Evolutionary conservation across 345 rosid species (phyloP).

Genomic region (Trapa incisa): DNA sequence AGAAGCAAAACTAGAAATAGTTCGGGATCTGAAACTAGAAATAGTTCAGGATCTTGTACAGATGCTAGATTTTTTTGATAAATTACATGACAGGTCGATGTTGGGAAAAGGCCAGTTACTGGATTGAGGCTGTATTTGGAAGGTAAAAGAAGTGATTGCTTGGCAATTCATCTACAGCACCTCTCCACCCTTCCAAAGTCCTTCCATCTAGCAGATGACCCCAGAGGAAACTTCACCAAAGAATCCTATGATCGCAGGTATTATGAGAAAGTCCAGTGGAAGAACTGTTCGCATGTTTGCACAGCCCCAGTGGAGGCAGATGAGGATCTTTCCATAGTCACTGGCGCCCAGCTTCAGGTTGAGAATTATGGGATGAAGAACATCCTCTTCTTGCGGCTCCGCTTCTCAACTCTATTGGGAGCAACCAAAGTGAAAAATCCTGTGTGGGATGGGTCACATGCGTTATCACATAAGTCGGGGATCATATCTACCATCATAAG

Average conservation of each 20-base stretch:
- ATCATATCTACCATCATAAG: conserved; percentile 82
- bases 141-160: conserved; percentile 71
- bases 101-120: conserved; percentile 85
- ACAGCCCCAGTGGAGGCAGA: conserved; percentile 81
- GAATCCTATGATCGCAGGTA: conserved; percentile 53
- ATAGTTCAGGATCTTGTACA: background rate
- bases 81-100: conserved; percentile 58
- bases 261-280: conserved; percentile 90
- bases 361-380: conserved; percentile 77
- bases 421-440: conserved; percentile 42
- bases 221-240: conserved; percentile 27
- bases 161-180: conserved; percentile 87
- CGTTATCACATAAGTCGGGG: conserved; percentile 64
- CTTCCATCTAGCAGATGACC: conserved; percentile 68
- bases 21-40: background rate
- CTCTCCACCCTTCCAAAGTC: conserved; percentile 88
- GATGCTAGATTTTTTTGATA: background rate
- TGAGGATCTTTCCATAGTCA: conserved; percentile 66
- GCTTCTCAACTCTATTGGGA: conserved; percentile 59
- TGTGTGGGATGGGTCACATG: conserved; percentile 90
- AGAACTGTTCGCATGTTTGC: conserved; percentile 86
- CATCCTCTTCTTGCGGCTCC: conserved; percentile 69
- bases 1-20: background rate
- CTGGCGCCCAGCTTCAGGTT: conserved; percentile 83
- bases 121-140: conserved; percentile 93